Evolutionary conservation across 371 early-diverging fungal genomes (phyloP).

Genomic region (Syncephalis fuscata): DNA sequence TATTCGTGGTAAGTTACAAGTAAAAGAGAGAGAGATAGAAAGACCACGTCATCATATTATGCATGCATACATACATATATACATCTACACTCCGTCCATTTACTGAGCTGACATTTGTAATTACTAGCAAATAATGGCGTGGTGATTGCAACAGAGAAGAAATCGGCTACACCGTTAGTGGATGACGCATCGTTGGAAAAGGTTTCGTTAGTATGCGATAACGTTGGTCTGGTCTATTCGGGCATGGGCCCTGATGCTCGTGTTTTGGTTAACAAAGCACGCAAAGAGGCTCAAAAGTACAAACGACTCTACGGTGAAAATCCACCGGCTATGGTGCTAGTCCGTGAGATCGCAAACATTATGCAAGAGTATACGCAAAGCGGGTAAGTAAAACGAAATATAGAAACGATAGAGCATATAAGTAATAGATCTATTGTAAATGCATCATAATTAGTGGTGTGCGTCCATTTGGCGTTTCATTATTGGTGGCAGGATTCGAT

Average conservation of each 20-base stretch:
- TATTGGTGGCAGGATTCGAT: conserved; percentile 92
- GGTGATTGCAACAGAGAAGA: conserved; percentile 97
- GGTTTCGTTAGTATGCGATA: conserved; percentile 76
- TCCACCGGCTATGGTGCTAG: conserved; percentile 84
- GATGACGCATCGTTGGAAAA: conserved; percentile 81
- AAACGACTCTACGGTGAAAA: conserved; percentile 86
- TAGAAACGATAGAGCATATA: background rate
- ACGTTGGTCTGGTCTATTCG: conserved; percentile 94
- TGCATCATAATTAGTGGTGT: conserved; percentile 60
- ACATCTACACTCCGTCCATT: background rate
- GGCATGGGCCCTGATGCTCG: conserved; percentile 98
- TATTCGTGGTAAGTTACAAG: conserved; percentile 65
- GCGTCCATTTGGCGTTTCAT: conserved; percentile 97
- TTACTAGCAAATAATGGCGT: conserved; percentile 82
- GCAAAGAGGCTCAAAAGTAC: conserved; percentile 93
- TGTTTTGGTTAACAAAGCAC: conserved; percentile 84
- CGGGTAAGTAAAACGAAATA: conserved; percentile 40
- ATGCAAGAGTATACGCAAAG: conserved; percentile 99
- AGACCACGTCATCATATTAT: background rate
- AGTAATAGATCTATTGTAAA: background rate
- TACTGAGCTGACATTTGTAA: background rate
- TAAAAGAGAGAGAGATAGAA: no score
- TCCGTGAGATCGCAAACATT: conserved; percentile 87
- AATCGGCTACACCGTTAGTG: conserved; percentile 79
- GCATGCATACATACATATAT: no score